These are phyloP conservation scores for Sistotremastrum niveocremeum DNA, from an alignment of 768 basidiomycete species.

Conservation along the genomic window DNA sequence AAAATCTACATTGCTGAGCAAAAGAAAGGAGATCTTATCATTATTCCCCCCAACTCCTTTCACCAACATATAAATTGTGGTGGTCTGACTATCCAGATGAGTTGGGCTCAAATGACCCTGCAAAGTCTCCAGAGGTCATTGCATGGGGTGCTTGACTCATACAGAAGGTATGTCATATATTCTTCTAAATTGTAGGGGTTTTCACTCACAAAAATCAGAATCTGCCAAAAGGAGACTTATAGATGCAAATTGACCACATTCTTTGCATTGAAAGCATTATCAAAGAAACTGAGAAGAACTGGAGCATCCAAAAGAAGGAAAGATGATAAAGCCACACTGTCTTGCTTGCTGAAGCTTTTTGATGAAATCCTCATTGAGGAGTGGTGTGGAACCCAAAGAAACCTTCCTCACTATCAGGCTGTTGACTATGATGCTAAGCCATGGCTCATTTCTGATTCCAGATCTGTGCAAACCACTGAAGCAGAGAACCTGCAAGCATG, in stretches of 20 bases:
- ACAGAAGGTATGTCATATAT: conserved; percentile 42
- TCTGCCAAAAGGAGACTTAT: conserved; percentile 68
- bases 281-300: conserved; percentile 12
- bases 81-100: conserved; percentile 70
- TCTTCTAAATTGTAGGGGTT: neutral
- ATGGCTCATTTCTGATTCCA: too few species aligned
- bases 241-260: conserved; percentile 55
- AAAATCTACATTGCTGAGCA: conserved; percentile 60
- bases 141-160: conserved; percentile 64
- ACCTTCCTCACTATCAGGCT: too few species aligned
- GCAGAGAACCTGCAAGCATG: conserved; percentile 22
- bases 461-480: too few species aligned
- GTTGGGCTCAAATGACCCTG: conserved; percentile 79
- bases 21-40: conserved; percentile 60
- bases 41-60: conserved; percentile 72
- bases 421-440: too few species aligned
- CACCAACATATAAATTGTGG: conserved; percentile 78
- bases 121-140: conserved; percentile 44
- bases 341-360: conserved; percentile 28
- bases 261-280: conserved; percentile 19
- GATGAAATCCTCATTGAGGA: conserved; percentile 41
- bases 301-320: neutral
- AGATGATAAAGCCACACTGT: too few species aligned
- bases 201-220: conserved; percentile 26
- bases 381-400: conserved; percentile 5